Percentiles rank a stretch among this genome's conserved stretches.
phyloP scores from a whole-genome alignment of 225 moss, liverwort and hornwort species.

The Antitrichia curtipendula region DNA sequence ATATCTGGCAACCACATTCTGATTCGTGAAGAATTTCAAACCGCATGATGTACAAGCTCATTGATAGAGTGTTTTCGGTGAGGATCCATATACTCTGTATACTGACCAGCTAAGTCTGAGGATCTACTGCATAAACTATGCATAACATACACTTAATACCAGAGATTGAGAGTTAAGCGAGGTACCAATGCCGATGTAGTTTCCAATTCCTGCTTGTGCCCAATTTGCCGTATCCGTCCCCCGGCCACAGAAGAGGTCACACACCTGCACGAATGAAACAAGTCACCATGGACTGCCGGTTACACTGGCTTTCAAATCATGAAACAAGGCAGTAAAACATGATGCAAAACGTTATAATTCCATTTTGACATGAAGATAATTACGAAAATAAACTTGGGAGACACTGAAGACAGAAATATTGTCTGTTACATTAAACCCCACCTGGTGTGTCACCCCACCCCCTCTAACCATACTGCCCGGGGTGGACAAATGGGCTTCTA shows the following conservation, averaged over 20 bases:
- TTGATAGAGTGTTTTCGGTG: background rate
- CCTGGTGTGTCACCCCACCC: background rate
- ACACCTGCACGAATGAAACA: constrained; percentile 5
- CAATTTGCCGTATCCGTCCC: constrained; percentile 27
- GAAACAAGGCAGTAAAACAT: background rate
- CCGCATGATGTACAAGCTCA: background rate
- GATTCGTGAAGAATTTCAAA: background rate
- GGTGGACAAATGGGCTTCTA: background rate
- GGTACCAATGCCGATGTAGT: constrained; percentile 33
- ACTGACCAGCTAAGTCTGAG: background rate
- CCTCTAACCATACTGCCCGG: background rate
- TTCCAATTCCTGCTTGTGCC: constrained; percentile 30
- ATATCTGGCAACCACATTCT: background rate
- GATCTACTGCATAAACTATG: background rate
- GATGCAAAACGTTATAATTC: background rate
- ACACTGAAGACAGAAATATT: background rate
- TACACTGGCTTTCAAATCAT: background rate
- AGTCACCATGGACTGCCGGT: background rate
- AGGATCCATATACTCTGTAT: background rate
- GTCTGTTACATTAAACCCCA: background rate
- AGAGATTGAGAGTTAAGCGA: background rate
- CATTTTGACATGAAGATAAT: background rate
- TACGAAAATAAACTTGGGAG: background rate
- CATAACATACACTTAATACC: background rate
- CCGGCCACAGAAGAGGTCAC: constrained; percentile 40